A percentile compares a stretch with the other conserved stretches of the same genome.
Evolutionary conservation across 2,329 filamentous ascomycete genomes (phyloP).

Genomic region (Pseudocercospora musae): DNA sequence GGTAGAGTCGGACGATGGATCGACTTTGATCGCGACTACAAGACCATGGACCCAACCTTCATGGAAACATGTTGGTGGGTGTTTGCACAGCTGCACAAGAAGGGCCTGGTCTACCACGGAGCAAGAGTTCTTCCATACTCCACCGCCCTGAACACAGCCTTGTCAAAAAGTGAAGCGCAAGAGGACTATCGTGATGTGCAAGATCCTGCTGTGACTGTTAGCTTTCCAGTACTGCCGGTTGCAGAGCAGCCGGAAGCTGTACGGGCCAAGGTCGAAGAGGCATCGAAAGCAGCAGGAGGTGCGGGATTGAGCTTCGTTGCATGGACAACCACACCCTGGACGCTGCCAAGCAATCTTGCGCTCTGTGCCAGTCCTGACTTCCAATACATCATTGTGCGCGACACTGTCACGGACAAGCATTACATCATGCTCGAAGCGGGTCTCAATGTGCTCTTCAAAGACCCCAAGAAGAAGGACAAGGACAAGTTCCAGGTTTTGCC

Average conservation of each 20-base stretch:
- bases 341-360: constrained; percentile 74
- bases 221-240: constrained; percentile 68
- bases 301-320: constrained; percentile 71
- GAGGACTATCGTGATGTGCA: constrained; percentile 94
- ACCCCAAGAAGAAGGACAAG: constrained; percentile 94
- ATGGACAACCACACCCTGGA: constrained; percentile 91
- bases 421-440: constrained; percentile 83
- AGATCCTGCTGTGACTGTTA: constrained; percentile 84
- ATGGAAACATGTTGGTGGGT: constrained; percentile 99
- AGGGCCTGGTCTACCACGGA: constrained; percentile 83
- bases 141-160: constrained; percentile 79
- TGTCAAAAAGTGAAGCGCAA: constrained; percentile 91
- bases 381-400: constrained; percentile 81
- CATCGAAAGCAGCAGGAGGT: constrained; percentile 29
- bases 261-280: constrained; percentile 29
- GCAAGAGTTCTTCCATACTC: constrained; percentile 95
- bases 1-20: constrained; percentile 92
- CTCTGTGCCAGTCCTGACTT: constrained; percentile 78
- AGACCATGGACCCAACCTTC: constrained; percentile 93
- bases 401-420: constrained; percentile 76
- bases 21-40: constrained; percentile 97
- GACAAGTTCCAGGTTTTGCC: constrained; percentile 82
- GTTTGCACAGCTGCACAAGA: constrained; percentile 89
- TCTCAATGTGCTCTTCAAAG: constrained; percentile 82
- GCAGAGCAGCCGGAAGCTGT: constrained; percentile 32